phyloP scores from a whole-genome alignment of 2,329 filamentous ascomycete species.

The Colletotrichum sp. region DNA sequence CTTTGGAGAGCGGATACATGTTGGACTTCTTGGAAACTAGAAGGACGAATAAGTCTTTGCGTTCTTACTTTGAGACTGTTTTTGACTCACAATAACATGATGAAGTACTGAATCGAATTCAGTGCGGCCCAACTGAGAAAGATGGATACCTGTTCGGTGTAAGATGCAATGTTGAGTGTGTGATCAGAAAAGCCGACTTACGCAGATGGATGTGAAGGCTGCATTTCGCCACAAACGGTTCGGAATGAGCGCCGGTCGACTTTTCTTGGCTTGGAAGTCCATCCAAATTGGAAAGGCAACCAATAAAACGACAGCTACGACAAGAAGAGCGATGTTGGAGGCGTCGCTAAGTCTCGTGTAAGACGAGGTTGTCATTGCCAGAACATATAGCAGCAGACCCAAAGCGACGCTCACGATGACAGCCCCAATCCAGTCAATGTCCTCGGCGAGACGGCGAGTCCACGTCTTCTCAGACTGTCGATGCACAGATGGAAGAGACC shows the following conservation, averaged over 20 bases:
- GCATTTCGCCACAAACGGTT: conserved; percentile 64
- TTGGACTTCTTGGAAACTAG: conserved; percentile 54
- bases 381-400: conserved; percentile 55
- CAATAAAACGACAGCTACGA: conserved; percentile 45
- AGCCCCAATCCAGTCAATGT: conserved; percentile 61
- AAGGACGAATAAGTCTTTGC: conserved; percentile 9
- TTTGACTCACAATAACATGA: conserved; percentile 47
- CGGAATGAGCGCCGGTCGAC: conserved; percentile 61
- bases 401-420: conserved; percentile 48
- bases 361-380: conserved; percentile 48
- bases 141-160: conserved; percentile 37
- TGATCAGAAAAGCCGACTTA: not conserved
- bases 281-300: conserved; percentile 62
- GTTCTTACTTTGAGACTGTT: not conserved
- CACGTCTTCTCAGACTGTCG: conserved; percentile 27
- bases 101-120: conserved; percentile 54
- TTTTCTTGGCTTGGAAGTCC: conserved; percentile 48
- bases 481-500: conserved; percentile 35
- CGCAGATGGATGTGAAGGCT: conserved; percentile 60
- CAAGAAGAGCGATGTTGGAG: conserved; percentile 48
- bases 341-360: conserved; percentile 43
- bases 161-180: not conserved
- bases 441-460: conserved; percentile 31
- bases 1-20: conserved; percentile 47
- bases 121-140: conserved; percentile 51